A percentile compares a stretch with the other conserved stretches of the same genome.
Evolutionary conservation across 2,329 filamentous ascomycete genomes (phyloP).

Genomic region (Hypoxylon sp.): DNA sequence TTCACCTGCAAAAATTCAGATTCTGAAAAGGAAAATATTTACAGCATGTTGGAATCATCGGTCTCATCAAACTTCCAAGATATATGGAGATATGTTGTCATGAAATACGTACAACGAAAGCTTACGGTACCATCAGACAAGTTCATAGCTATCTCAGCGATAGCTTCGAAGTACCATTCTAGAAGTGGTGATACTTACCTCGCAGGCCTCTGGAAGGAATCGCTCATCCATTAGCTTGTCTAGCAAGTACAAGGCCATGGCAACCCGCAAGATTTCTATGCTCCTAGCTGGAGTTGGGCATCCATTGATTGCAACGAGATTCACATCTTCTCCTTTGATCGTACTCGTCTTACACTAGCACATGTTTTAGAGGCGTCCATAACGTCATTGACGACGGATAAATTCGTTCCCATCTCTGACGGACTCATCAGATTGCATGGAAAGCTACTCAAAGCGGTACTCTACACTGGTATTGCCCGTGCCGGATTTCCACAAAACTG

Average conservation of each 20-base stretch:
- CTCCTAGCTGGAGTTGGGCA: slow-evolving; percentile 8
- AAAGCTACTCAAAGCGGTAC: background rate
- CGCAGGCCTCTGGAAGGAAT: slow-evolving; percentile 1
- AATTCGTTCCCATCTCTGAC: slow-evolving; percentile 2
- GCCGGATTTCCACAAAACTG: background rate
- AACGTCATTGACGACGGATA: background rate
- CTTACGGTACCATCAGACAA: slow-evolving; percentile 3
- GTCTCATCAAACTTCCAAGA: background rate
- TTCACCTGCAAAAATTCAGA: too few species aligned
- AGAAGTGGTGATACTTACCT: slow-evolving; percentile 4
- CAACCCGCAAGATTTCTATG: background rate
- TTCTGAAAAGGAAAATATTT: too few species aligned
- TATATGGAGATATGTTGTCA: background rate
- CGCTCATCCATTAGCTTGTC: background rate
- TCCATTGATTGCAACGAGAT: background rate
- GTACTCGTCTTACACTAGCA: background rate
- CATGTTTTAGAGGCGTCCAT: background rate
- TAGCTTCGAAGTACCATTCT: background rate
- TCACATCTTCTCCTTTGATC: background rate
- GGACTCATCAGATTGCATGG: slow-evolving; percentile 6
- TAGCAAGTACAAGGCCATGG: background rate
- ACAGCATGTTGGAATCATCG: too few species aligned
- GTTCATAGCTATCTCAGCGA: slow-evolving; percentile 1
- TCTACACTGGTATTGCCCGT: background rate
- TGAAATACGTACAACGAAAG: background rate